phyloP scores from a whole-genome alignment of 2,329 filamentous ascomycete genomes.

The Ramularia collo-cygni region DNA sequence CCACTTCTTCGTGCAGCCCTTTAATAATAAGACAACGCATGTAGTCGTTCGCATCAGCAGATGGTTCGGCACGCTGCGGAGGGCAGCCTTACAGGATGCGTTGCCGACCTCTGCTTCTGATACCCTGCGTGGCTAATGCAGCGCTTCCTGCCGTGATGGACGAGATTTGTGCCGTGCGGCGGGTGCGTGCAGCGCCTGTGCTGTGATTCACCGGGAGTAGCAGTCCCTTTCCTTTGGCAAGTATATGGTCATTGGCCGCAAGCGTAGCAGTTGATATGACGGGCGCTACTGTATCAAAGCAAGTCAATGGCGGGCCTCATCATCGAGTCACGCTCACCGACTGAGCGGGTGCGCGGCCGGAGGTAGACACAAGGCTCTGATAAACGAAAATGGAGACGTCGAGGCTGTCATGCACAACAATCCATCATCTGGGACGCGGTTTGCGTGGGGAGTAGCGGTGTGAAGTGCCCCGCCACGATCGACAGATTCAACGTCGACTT shows the following conservation, averaged over 20 bases:
- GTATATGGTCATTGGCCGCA: too few relatives aligned
- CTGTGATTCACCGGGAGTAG: slow-evolving; percentile 16
- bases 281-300: too few relatives aligned
- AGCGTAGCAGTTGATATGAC: too few relatives aligned
- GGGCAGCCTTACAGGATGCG: slow-evolving; percentile 12
- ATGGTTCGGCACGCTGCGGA: background rate
- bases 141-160: slow-evolving; percentile 16
- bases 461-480: slow-evolving; percentile 9
- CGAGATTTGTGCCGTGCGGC: slow-evolving; percentile 17
- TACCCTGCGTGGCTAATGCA: slow-evolving; percentile 12
- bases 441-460: slow-evolving; percentile 11
- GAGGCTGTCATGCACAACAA: too few relatives aligned
- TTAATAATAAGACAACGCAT: too few relatives aligned
- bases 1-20: too few relatives aligned
- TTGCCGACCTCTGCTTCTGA: slow-evolving; percentile 4
- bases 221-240: too few relatives aligned
- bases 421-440: background rate
- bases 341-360: too few relatives aligned
- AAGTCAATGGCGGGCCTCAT: too few relatives aligned
- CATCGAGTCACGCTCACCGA: too few relatives aligned
- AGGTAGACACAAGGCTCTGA: too few relatives aligned
- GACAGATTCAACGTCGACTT: slow-evolving; percentile 3
- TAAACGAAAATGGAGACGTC: too few relatives aligned
- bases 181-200: slow-evolving; percentile 16
- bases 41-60: slow-evolving; percentile 12